These are phyloP conservation scores for Penicillium paradoxum DNA, from an alignment of 495 filamentous ascomycete species.

Conservation along the genomic window DNA sequence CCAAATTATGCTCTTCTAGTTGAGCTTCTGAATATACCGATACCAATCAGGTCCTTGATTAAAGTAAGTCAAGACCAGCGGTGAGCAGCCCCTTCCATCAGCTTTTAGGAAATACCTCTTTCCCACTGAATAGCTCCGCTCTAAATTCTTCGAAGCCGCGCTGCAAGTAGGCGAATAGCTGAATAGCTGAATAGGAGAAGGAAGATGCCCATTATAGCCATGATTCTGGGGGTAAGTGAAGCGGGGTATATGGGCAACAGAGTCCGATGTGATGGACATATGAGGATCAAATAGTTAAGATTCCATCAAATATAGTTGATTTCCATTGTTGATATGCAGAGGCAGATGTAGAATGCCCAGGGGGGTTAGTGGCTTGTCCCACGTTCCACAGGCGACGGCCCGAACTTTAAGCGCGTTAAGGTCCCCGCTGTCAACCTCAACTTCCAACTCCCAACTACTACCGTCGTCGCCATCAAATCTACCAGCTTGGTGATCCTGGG, in stretches of 20 bases:
- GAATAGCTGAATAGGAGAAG: slow-evolving; percentile 8
- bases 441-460: background rate
- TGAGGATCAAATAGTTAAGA: too few relatives aligned
- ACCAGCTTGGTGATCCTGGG: background rate
- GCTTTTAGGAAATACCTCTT: too few relatives aligned
- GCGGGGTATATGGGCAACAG: slow-evolving; percentile 28
- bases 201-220: slow-evolving; percentile 9
- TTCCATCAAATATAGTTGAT: too few relatives aligned
- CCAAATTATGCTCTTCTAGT: too few relatives aligned
- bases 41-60: too few relatives aligned
- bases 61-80: too few relatives aligned
- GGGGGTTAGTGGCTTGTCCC: too few relatives aligned
- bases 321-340: too few relatives aligned
- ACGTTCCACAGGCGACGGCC: too few relatives aligned
- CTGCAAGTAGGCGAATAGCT: slow-evolving; percentile 11
- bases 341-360: too few relatives aligned
- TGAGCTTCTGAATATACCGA: too few relatives aligned
- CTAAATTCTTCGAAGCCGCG: background rate
- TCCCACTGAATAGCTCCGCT: background rate
- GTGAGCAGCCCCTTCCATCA: too few relatives aligned
- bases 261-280: slow-evolving; percentile 33
- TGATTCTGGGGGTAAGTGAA: slow-evolving; percentile 19
- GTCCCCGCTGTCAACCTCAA: slow-evolving; percentile 1
- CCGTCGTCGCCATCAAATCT: background rate
- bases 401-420: background rate